Base-by-base conservation (phyloP, 83 land plant genomes). In the Picea mariana region DNA sequence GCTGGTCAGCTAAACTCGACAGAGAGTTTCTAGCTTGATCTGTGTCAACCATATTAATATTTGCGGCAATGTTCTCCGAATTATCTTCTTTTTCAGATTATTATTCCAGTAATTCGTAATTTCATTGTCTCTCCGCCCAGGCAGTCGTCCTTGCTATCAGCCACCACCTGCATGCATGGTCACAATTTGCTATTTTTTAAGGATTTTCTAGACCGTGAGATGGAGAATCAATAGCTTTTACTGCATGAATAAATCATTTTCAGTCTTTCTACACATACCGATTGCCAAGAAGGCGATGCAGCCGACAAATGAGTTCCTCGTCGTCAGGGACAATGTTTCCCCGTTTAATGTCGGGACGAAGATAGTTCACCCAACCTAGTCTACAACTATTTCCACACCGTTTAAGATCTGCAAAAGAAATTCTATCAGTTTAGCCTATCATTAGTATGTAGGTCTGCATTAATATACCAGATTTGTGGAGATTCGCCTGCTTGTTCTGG, bases 231-330 rank as follows among this genome's bases (percentile, higher is more conserved):
- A 27, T 27, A 27, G 31, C 0, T 27, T 71, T 1, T 17, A 7
- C 9, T 2, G 15, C 6, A 16, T 40, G 27, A 71, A 8, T 34
- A 16, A 5, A 34, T 34, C 38, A 34, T 3, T 2, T 17, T 26
- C 16, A 18, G 21, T 17, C 11, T 1, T 42, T 71, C 21, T 34
- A 0, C 15, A 1, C 31, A 18, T n/a, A 73, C 77, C 77, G 42
- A 73, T 73, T 73, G 58, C 49, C 77, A 11, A 73, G 77, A 11
- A 73, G 55, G 16, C 58, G 44, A n/a, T 73, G 77, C 3, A 73
- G 7, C 47, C 55, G 42, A 20, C 20, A 0, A n/a, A 73, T 73
- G 26, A 73, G 77, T 3, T 73, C 77, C 77, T 73, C 55, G 3
- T 73, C 77, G 7, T n/a, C 55, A 0, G 77, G 55, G 6, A 23